These are phyloP conservation scores for Puccinia novopanici DNA, from an alignment of 1,284 basidiomycete species.

Conservation along the genomic window DNA sequence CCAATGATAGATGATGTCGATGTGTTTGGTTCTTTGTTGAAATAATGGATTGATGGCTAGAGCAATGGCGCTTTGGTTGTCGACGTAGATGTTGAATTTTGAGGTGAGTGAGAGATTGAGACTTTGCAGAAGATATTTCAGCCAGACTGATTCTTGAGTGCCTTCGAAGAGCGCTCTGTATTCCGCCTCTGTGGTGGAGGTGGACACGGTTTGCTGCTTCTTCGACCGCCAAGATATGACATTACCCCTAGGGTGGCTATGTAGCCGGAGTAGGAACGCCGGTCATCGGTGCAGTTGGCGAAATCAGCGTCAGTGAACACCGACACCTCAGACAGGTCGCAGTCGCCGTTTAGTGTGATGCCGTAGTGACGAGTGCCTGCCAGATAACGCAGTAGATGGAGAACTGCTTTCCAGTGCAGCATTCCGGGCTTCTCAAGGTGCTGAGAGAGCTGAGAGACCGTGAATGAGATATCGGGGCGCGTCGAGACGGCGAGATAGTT, in stretches of 20 bases:
- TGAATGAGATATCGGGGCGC: neutral
- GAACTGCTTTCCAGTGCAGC: neutral
- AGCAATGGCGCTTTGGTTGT: constrained; percentile 14
- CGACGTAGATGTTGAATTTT: neutral
- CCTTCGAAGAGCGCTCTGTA: neutral
- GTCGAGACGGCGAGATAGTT: neutral
- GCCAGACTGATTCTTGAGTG: neutral
- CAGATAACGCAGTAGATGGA: neutral
- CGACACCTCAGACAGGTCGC: too few species aligned
- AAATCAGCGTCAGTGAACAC: neutral
- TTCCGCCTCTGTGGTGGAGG: neutral
- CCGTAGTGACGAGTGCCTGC: neutral
- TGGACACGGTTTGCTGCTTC: neutral
- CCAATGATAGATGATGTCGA: neutral
- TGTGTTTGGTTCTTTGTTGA: neutral
- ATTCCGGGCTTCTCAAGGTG: neutral
- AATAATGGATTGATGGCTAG: neutral
- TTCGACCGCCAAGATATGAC: neutral
- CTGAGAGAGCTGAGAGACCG: neutral
- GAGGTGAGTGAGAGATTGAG: neutral
- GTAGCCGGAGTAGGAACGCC: neutral
- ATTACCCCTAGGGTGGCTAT: neutral
- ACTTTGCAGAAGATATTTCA: neutral
- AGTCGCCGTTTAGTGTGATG: neutral
- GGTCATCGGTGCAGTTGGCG: neutral